Percentiles rank a stretch among this genome's conserved stretches.
phyloP scores from a whole-genome alignment of 495 filamentous ascomycete species.

The Penicillium parvum region DNA sequence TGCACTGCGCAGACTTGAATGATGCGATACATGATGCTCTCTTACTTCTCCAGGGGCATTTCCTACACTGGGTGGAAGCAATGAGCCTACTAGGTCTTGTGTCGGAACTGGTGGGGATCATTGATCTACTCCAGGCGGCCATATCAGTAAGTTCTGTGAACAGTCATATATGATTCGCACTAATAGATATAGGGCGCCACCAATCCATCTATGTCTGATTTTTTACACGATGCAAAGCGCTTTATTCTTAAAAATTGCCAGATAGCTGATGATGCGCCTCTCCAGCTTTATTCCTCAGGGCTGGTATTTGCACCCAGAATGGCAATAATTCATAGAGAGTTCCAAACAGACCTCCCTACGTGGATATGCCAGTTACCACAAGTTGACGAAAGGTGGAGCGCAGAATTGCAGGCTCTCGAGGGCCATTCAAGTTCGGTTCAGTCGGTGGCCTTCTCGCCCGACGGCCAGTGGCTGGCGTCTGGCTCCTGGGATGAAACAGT shows the following conservation, averaged over 20 bases:
- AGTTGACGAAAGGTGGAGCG: background rate
- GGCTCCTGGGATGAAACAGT: slow-evolving; percentile 16
- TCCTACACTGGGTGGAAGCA: background rate
- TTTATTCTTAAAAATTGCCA: background rate
- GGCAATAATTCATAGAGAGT: background rate
- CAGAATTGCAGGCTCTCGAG: slow-evolving; percentile 5
- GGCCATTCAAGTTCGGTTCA: slow-evolving; percentile 7
- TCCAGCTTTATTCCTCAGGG: background rate
- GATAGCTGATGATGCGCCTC: background rate
- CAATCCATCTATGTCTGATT: background rate
- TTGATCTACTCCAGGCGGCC: background rate
- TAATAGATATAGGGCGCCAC: background rate
- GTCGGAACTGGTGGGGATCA: background rate
- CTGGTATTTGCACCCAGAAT: background rate
- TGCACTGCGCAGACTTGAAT: background rate
- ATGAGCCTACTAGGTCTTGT: background rate
- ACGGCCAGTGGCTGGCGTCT: slow-evolving; percentile 14
- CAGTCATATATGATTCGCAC: background rate
- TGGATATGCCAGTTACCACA: background rate
- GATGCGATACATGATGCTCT: background rate
- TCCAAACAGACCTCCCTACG: background rate
- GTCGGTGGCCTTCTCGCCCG: slow-evolving; percentile 8
- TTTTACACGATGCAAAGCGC: background rate
- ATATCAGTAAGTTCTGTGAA: background rate
- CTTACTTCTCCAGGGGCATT: background rate